Evolutionary conservation across 495 filamentous ascomycete genomes (phyloP), one percentile per base, ranked within the genome.

Genomic region (Penicillium coprophilum): DNA sequence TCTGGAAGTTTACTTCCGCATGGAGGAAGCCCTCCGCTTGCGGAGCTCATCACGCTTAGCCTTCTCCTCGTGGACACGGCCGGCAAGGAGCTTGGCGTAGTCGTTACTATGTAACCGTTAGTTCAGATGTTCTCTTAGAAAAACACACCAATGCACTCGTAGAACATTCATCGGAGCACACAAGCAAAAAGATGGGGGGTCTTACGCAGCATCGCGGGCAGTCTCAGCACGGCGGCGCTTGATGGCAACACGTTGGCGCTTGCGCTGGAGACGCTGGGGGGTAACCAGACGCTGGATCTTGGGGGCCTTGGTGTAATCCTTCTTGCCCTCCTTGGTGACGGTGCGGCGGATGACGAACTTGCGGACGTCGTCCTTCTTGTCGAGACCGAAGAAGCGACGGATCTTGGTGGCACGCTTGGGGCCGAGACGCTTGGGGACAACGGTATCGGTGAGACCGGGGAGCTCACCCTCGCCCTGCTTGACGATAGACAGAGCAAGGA

Each of bases 341-440:
- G 96, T 95, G 76, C 94, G 95, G 70, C 94, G 95, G 73, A 98
- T 96, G 75, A 98, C 94, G 84, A 95, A 98, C 80, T 97, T 96
- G 83, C 92, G 82, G 87, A 98, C 94, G 89, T 98, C 94, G 81
- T 98, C 94, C 82, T 97, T 91, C 90, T 97, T 97, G 87, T 85
- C 88, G 84, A 98, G 87, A 78, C 90, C 85, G 81, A 98, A 98
- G 86, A 98, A 97, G 72, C 85, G 86, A 73, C 93, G 87, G 81
- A 98, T 96, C 92, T 97, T 97, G 76, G 92, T 96, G 71, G 94
- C 94, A 71, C 94, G 85, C 91, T 98, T 98, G 80, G 94, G 94
- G 61, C 94, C 94, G 66, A 98, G 87, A 65, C 94, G 86, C 87
- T 98, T 97, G 74, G 94, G 95, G 82, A 94, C 88, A 70, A 96